These are phyloP conservation scores for Phaffomyces antillensis DNA, from an alignment of 805 yeast species.

Conservation along the genomic window DNA sequence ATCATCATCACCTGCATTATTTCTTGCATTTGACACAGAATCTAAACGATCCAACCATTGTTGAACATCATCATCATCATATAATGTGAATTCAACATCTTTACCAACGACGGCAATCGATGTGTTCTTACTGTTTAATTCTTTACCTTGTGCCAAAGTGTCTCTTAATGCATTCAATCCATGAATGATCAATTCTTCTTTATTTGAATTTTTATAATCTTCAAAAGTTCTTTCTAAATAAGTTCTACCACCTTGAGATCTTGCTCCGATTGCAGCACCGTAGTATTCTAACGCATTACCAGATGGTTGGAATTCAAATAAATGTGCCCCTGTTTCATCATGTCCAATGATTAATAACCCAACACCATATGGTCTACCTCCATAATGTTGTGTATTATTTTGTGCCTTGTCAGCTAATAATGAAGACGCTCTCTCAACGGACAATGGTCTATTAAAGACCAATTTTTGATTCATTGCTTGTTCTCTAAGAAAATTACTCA, in stretches of 20 bases:
- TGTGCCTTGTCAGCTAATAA: slow-evolving; percentile 96
- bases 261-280: slow-evolving; percentile 96
- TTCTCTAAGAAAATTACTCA: slow-evolving; percentile 82
- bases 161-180: slow-evolving; percentile 91
- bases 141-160: slow-evolving; percentile 90
- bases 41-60: slow-evolving; percentile 78
- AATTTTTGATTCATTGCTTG: slow-evolving; percentile 85
- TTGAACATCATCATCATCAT: slow-evolving; percentile 79
- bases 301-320: slow-evolving; percentile 92
- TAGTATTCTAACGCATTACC: slow-evolving; percentile 88
- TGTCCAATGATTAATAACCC: slow-evolving; percentile 86
- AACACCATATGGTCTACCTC: slow-evolving; percentile 97
- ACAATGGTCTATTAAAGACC: slow-evolving; percentile 79
- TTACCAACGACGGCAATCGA: slow-evolving; percentile 90
- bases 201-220: slow-evolving; percentile 47
- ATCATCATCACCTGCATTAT: slow-evolving; percentile 15
- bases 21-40: slow-evolving; percentile 51
- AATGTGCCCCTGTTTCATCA: slow-evolving; percentile 92
- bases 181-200: slow-evolving; percentile 73
- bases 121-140: slow-evolving; percentile 75
- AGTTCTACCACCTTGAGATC: slow-evolving; percentile 98
- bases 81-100: slow-evolving; percentile 63
- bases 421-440: slow-evolving; percentile 74
- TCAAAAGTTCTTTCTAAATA: slow-evolving; percentile 84
- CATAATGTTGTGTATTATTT: slow-evolving; percentile 90